phyloP scores from a whole-genome alignment of 495 filamentous ascomycete genomes.

The Penicillium bovifimosum region DNA sequence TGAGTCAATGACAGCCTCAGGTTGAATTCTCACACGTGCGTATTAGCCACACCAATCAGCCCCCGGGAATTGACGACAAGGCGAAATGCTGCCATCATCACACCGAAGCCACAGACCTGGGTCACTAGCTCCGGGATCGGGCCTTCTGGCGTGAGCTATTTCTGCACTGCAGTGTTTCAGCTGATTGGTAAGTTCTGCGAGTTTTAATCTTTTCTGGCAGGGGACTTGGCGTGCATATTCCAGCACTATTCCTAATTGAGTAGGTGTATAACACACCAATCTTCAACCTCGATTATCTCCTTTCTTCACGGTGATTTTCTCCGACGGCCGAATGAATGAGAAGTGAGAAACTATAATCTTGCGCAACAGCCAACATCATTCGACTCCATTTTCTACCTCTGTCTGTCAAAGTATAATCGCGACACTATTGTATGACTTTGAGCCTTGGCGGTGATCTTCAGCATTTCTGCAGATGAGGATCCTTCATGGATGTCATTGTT shows the following conservation, averaged over 20 bases:
- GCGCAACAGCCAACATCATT: no score
- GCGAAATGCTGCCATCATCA: constrained; percentile 16
- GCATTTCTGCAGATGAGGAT: neutral
- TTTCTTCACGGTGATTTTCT: no score
- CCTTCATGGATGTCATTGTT: no score
- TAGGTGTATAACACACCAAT: no score
- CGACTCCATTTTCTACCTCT: no score
- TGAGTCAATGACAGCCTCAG: neutral
- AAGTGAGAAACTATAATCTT: no score
- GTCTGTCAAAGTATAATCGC: neutral
- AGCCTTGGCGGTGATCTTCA: constrained; percentile 2
- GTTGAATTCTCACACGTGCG: neutral
- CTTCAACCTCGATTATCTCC: no score
- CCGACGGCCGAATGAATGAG: no score
- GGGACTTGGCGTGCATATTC: no score
- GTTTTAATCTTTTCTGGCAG: no score
- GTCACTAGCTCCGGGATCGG: constrained; percentile 13
- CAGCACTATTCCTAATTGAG: no score
- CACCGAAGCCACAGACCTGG: constrained; percentile 17
- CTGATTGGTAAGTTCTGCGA: neutral
- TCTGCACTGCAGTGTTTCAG: neutral
- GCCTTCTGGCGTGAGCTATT: constrained; percentile 4
- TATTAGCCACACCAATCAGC: constrained; percentile 11
- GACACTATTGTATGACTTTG: neutral
- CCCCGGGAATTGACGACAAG: constrained; percentile 10